A percentile compares a stretch with the other conserved stretches of the same genome.
phyloP scores from a whole-genome alignment of 108 stramenopile genomes.

The Cylindrotheca fusiformis region DNA sequence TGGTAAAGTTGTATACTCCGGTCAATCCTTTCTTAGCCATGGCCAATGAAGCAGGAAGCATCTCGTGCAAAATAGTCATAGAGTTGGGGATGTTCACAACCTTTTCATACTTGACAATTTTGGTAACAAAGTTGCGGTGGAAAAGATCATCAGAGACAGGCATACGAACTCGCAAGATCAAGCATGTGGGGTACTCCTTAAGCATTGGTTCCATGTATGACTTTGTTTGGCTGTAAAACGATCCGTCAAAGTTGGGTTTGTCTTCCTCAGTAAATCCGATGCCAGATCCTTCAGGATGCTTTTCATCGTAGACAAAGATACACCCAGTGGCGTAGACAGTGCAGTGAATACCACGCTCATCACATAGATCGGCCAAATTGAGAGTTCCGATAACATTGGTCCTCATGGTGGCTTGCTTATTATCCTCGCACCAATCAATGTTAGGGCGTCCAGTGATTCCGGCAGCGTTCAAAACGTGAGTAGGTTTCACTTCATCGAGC shows the following conservation, averaged over 20 bases:
- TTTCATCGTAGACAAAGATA: slow-evolving; percentile 98
- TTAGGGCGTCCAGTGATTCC: slow-evolving; percentile 99
- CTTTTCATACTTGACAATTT: slow-evolving; percentile 96
- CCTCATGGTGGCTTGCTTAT: slow-evolving; percentile 95
- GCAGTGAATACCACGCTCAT: slow-evolving; percentile 88
- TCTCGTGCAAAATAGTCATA: slow-evolving; percentile 97
- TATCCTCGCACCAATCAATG: slow-evolving; percentile 99
- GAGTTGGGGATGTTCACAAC: slow-evolving; percentile 99
- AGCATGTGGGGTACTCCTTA: slow-evolving; percentile 80
- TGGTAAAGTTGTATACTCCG: slow-evolving; percentile 99
- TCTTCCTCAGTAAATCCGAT: slow-evolving; percentile 98
- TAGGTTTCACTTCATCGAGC: slow-evolving; percentile 88
- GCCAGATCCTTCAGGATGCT: slow-evolving; percentile 88
- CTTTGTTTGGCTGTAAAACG: slow-evolving; percentile 98
- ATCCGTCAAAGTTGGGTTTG: slow-evolving; percentile 94
- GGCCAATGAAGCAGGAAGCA: slow-evolving; percentile 93
- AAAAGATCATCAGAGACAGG: slow-evolving; percentile 96
- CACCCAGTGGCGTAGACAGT: slow-evolving; percentile 99
- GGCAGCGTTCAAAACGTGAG: slow-evolving; percentile 96
- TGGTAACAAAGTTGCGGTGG: slow-evolving; percentile 98
- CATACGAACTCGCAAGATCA: slow-evolving; percentile 97
- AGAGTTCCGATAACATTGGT: slow-evolving; percentile 98
- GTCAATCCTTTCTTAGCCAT: slow-evolving; percentile 90
- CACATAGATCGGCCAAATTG: slow-evolving; percentile 91
- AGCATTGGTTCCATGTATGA: slow-evolving; percentile 97